Evolutionary conservation across 192 early-diverging fungal genomes (phyloP), one percentile per base, ranked within the genome.

Genomic region (Piromyces sp.): DNA sequence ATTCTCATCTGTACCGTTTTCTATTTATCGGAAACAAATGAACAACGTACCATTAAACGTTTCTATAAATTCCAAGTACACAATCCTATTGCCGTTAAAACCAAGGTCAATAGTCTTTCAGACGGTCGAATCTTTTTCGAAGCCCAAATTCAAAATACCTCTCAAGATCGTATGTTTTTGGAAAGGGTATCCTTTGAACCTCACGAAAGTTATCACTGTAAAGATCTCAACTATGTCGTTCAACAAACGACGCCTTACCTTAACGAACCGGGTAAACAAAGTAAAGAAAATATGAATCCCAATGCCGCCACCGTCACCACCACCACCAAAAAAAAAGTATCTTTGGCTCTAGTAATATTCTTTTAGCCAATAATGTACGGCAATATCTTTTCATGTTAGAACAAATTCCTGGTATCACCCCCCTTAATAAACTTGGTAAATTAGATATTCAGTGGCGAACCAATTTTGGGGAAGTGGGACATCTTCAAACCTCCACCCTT

Each of bases 51-150:
- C 31, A 93, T 98, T 85, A 90, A 95, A 79, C 95, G 95, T 84
- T 95, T 95, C 83, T 98, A 95, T 90, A 96, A 95, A 83, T 98
- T 98, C 85, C 95, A 97, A 88, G 97, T 97, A 22, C 84, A 94
- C 78, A 98, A 98, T 85, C 97, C 97, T 58, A 89, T 98, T 37
- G 90, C 95, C 15, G 97, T 98, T 80, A 98, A 97, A 86, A 98
- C 97, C 15, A 97, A 97, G 82, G 92, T 98, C 79, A 96, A 98
- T 87, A 93, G 93, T 30, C 85, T 95, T 82, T 79, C 81, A 33
- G 89, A 92, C 79, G 92, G 92, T 19, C 81, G 86, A 16, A 91
- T 95, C 16, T 92, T 96, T 83, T 86, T 98, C 79, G 97, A 98
- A 85, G 94, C 94, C n/a, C 95, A 97, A 86, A 89, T 98, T 19